These are phyloP conservation scores for Amoeboaphelidium protococcarum DNA, from an alignment of 371 early-diverging fungal genomes.

Conservation along the genomic window DNA sequence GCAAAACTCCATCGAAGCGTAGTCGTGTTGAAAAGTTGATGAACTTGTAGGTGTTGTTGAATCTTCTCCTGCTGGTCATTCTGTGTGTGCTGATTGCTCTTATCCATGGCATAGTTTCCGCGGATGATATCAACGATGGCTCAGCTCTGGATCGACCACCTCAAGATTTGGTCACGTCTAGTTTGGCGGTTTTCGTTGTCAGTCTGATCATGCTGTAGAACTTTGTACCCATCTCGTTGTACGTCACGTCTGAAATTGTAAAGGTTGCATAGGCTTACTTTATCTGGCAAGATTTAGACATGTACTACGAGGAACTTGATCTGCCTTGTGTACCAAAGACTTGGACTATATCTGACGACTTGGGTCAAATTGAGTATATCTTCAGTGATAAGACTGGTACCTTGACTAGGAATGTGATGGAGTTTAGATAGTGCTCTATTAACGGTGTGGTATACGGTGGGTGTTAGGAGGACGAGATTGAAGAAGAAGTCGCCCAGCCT, in stretches of 20 bases:
- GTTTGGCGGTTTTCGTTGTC: constrained; percentile 8
- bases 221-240: constrained; percentile 86
- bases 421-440: constrained; percentile 57
- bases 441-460: constrained; percentile 37
- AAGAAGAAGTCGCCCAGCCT: neutral
- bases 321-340: constrained; percentile 41
- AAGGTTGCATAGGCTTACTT: constrained; percentile 38
- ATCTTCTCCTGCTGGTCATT: constrained; percentile 1
- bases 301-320: constrained; percentile 47
- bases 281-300: constrained; percentile 57
- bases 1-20: constrained; percentile 57
- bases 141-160: neutral
- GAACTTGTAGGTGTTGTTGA: constrained; percentile 42
- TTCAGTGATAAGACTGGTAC: constrained; percentile 72
- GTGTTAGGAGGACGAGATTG: constrained; percentile 8
- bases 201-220: constrained; percentile 73
- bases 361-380: constrained; percentile 78
- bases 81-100: neutral
- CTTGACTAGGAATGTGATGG: constrained; percentile 86
- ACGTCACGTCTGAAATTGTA: constrained; percentile 60
- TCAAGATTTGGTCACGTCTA: neutral
- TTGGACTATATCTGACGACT: constrained; percentile 83
- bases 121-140: neutral
- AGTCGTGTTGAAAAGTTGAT: constrained; percentile 72
- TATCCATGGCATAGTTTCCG: neutral